Base-by-base conservation (phyloP, 2,329 filamentous ascomycete genomes). In the Neofusicoccum laricinum region DNA sequence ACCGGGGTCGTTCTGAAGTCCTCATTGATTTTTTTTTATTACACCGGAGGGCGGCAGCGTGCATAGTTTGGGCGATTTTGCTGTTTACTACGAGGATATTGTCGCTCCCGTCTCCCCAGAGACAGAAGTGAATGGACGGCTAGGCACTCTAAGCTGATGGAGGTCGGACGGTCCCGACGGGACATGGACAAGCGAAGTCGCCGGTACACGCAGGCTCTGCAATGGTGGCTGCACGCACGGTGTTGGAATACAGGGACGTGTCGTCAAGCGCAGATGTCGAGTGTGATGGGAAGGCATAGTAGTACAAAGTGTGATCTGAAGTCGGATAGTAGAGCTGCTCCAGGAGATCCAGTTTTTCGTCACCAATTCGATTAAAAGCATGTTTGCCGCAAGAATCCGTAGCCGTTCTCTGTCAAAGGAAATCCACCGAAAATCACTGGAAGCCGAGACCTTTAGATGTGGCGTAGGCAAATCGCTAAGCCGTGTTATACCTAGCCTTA, bases 281-380 rank as follows among this genome's bases (percentile, higher is more conserved):
- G 48, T 36, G 21, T 50, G 72, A 71, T 68, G 72, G 71, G 70
- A 73, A 71, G 69, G 73, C 71, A 75, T 77, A 77, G 73, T 76
- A 77, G 75, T 78, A 78, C 76, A 78, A 77, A 75, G 71, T 70
- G 71, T 73, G 76, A 51, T 61, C 46, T 63, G 61, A 63, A 63
- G 61, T 64, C 62, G 62, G 62, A 49, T 55, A 64, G 43, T 36
- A 58, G 50, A 64, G 50, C 51, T 64, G 62, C 43, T 64, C 62
- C 62, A 64, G 62, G 51, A 58, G 62, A 64, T 64, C 62, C 62
- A 64, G 62, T 63, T 53, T 63, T 63, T 64, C 62, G 62, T 64
- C 62, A 64, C 62, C 62, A 57, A 57, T 63, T 64, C 62, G 62
- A 64, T 64, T 64, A 64, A 64, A 63, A 63, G 61, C 61, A 63